Evolutionary conservation across 352 stramenopile species (phyloP).

Genomic region (Phytophthora palmivora): DNA sequence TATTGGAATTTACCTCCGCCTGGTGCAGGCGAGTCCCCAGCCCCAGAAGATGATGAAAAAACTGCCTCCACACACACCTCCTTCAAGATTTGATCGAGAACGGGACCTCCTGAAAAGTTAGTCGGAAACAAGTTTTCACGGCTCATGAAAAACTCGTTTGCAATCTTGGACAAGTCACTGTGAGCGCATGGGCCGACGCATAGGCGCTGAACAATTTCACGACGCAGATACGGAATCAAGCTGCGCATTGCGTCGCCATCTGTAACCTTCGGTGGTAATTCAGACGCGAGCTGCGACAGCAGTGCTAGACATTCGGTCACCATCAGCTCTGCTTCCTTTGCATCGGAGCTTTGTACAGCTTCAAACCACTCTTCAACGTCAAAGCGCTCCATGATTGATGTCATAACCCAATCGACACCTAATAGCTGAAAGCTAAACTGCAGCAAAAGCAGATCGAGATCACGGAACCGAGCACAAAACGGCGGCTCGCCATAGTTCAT

Average conservation of each 20-base stretch:
- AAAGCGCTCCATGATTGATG: constrained; percentile 78
- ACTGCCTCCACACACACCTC: constrained; percentile 64
- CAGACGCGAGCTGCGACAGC: constrained; percentile 77
- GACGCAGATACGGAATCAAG: constrained; percentile 72
- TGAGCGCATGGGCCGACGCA: constrained; percentile 84
- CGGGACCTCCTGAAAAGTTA: constrained; percentile 70
- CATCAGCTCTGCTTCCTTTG: constrained; percentile 74
- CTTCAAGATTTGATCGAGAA: constrained; percentile 83
- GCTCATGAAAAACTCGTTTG: constrained; percentile 80
- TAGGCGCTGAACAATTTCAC: constrained; percentile 83
- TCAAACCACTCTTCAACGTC: constrained; percentile 68
- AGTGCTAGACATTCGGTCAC: constrained; percentile 83
- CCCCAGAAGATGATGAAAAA: constrained; percentile 30
- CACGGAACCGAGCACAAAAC: constrained; percentile 84
- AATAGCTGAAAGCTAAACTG: constrained; percentile 83
- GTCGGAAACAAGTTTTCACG: constrained; percentile 79
- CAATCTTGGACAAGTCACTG: constrained; percentile 86
- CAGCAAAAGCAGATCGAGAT: constrained; percentile 82
- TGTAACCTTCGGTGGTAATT: constrained; percentile 71
- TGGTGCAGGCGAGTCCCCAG: constrained; percentile 37
- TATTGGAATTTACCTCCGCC: constrained; percentile 78
- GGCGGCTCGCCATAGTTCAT: constrained; percentile 92
- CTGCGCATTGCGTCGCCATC: constrained; percentile 58
- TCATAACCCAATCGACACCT: constrained; percentile 80
- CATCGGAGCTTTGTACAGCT: constrained; percentile 46